Evolutionary conservation across 139 green algal species (phyloP).

Genomic region (Diplosphaera chodatii): DNA sequence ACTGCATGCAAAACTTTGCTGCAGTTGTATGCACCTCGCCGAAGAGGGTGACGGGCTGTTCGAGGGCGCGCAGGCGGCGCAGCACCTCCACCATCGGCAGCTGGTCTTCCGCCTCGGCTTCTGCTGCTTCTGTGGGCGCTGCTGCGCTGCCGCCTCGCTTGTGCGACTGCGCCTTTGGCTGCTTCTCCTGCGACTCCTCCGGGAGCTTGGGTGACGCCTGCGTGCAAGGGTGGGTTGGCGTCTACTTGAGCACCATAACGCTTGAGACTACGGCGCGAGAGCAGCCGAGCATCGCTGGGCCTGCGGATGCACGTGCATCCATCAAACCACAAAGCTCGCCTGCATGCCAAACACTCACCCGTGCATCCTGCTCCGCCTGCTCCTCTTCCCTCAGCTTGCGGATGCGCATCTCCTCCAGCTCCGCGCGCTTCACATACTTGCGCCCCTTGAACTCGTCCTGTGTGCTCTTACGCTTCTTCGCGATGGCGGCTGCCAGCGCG

Average conservation of each 20-base stretch:
- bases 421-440: constrained; percentile 36
- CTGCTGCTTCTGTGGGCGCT: neutral
- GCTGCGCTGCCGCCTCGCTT: neutral
- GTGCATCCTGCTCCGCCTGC: constrained; percentile 12
- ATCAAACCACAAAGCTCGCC: neutral
- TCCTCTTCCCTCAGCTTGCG: constrained; percentile 40
- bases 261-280: no score
- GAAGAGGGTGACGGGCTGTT: constrained; percentile 89
- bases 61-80: constrained; percentile 69
- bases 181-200: neutral
- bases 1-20: no score
- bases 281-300: no score
- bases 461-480: constrained; percentile 30
- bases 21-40: constrained; percentile 54
- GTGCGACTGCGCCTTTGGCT: neutral
- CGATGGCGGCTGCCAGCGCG: constrained; percentile 28
- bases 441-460: constrained; percentile 30
- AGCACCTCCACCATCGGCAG: constrained; percentile 73
- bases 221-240: no score
- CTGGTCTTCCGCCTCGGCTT: constrained; percentile 4
- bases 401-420: constrained; percentile 34
- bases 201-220: neutral
- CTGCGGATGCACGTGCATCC: no score
- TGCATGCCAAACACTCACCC: neutral
- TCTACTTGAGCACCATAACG: no score